These are phyloP conservation scores for Ogataea zsoltii DNA, from an alignment of 805 yeast genomes.

Conservation along the genomic window DNA sequence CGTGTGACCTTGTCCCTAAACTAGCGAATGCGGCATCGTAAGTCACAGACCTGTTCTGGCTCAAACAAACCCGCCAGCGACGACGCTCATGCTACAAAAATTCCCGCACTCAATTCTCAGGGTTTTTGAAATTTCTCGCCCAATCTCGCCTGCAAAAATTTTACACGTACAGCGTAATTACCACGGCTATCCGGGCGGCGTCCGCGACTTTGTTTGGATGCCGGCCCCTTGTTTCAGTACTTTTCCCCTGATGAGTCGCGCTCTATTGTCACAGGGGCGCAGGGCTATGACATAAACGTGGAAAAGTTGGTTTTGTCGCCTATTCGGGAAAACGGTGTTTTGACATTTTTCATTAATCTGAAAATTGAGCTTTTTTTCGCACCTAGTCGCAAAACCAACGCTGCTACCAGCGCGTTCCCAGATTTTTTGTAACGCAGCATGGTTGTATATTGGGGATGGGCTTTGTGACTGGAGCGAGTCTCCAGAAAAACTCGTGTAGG, in stretches of 20 bases:
- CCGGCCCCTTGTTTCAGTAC: no score
- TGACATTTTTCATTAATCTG: neutral
- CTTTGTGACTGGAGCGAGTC: no score
- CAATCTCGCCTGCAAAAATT: neutral
- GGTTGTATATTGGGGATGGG: no score
- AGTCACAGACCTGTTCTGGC: neutral
- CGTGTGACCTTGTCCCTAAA: neutral
- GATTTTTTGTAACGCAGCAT: no score
- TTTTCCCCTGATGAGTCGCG: no score
- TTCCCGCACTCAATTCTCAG: conserved; percentile 3
- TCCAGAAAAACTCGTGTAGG: no score
- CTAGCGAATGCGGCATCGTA: neutral
- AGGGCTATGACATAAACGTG: no score
- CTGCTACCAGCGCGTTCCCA: neutral
- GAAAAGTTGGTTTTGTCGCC: neutral
- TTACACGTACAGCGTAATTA: no score
- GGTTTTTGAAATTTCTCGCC: neutral
- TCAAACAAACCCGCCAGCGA: neutral
- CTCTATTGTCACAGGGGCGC: no score
- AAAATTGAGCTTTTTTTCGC: neutral
- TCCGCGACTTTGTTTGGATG: no score
- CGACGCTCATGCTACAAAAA: conserved; percentile 2
- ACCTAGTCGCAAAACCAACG: neutral
- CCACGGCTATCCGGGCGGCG: no score
- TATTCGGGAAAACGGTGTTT: neutral